Conservation (phyloP, 345 rosid genomes). For the Pelargonium nanum region DNA sequence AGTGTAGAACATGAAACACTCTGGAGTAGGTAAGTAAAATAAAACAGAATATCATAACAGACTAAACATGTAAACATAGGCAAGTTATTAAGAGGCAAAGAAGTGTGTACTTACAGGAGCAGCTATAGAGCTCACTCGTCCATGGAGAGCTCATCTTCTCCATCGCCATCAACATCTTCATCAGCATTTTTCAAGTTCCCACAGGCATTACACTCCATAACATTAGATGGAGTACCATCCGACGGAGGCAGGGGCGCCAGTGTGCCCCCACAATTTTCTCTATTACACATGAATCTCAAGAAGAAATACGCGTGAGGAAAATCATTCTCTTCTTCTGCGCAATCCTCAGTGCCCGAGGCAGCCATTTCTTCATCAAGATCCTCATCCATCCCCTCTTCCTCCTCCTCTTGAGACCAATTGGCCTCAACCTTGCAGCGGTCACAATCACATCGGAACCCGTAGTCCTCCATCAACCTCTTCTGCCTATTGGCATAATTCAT, state of each 20-base stretch:
- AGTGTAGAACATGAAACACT: too few species aligned
- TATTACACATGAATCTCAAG: constrained; percentile 56
- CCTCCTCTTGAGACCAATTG: constrained; percentile 59
- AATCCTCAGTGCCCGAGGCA: constrained; percentile 14
- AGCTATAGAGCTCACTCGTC: constrained; percentile 11
- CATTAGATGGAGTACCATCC: constrained; percentile 18
- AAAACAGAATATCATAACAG: neutral
- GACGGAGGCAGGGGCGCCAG: constrained; percentile 62
- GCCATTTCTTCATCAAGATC: constrained; percentile 29
- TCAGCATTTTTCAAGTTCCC: constrained; percentile 53
- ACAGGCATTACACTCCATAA: constrained; percentile 83
- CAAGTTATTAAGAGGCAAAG: neutral
- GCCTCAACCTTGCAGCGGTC: constrained; percentile 88
- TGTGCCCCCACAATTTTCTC: constrained; percentile 65
- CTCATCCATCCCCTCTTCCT: constrained; percentile 28
- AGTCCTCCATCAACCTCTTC: constrained; percentile 57
- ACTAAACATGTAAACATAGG: neutral
- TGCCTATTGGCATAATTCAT: constrained; percentile 41
- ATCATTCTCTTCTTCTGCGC: constrained; percentile 17
- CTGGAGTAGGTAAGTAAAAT: too few species aligned
- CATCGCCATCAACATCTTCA: constrained; percentile 17
- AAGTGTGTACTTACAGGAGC: neutral
- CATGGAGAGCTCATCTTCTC: constrained; percentile 12
- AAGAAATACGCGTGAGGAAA: constrained; percentile 91
- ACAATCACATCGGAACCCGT: constrained; percentile 67